A percentile compares a stretch with the other conserved stretches of the same genome.
Evolutionary conservation across 495 filamentous ascomycete genomes (phyloP).

Genomic region (Aspergillus asperescens): DNA sequence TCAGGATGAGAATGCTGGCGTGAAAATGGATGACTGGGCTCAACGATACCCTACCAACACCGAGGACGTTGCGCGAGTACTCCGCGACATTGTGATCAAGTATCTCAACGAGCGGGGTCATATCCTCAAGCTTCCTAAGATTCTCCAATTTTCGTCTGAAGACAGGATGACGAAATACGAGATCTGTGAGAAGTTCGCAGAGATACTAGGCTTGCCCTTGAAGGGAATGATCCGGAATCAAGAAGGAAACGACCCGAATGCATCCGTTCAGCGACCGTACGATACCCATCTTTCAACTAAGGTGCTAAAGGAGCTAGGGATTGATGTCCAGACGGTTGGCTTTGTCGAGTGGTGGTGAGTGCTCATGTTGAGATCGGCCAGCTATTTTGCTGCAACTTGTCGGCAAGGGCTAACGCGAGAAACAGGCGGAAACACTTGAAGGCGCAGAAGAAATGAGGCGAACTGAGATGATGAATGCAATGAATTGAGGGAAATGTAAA

Average conservation of each 20-base stretch:
- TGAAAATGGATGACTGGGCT: slow-evolving; percentile 88
- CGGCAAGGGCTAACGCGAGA: slow-evolving; percentile 15
- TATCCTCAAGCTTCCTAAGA: slow-evolving; percentile 52
- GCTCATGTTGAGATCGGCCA: slow-evolving; percentile 13
- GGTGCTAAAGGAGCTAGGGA: slow-evolving; percentile 66
- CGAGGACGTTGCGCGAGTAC: slow-evolving; percentile 81
- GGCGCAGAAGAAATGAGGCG: slow-evolving; percentile 32
- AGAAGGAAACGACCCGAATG: slow-evolving; percentile 70
- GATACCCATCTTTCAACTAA: slow-evolving; percentile 84
- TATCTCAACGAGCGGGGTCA: slow-evolving; percentile 49
- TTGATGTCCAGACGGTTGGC: slow-evolving; percentile 68
- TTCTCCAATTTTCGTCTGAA: slow-evolving; percentile 85
- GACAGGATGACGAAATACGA: slow-evolving; percentile 87
- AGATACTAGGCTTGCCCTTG: slow-evolving; percentile 74
- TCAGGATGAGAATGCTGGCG: slow-evolving; percentile 50
- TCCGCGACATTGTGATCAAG: slow-evolving; percentile 61
- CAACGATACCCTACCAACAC: slow-evolving; percentile 82
- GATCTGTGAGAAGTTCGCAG: slow-evolving; percentile 74
- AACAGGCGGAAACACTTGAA: slow-evolving; percentile 39
- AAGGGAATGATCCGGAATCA: slow-evolving; percentile 64
- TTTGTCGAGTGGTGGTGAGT: slow-evolving; percentile 84
- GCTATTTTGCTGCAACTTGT: not conserved
- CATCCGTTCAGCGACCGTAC: slow-evolving; percentile 73
- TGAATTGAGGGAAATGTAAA: not conserved
- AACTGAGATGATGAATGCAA: not conserved